Conservation (phyloP, 208 protist species). For the Wallacemonas sp. region DNA sequence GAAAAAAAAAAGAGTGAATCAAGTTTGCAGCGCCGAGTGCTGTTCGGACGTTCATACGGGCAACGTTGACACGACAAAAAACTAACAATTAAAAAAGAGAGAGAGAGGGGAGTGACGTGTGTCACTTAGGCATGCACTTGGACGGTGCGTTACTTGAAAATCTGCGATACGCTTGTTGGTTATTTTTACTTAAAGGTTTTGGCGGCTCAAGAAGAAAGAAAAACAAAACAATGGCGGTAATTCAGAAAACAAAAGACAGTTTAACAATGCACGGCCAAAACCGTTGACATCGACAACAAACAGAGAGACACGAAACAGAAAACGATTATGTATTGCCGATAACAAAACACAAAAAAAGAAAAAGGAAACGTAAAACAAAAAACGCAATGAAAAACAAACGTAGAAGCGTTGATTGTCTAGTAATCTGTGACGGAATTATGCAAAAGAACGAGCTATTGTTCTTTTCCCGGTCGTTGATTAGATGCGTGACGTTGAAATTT, state of each 20-base stretch:
- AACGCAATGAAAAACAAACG: background rate
- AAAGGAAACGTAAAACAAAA: conserved; percentile 11
- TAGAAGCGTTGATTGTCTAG: no score
- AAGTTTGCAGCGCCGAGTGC: no score
- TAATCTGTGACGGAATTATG: no score
- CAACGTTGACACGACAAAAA: no score
- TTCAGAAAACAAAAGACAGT: background rate
- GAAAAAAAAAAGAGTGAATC: background rate
- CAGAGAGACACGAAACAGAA: background rate
- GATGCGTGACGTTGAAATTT: no score
- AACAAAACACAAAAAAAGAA: conserved; percentile 12
- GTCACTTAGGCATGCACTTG: no score
- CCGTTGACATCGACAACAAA: conserved; percentile 13
- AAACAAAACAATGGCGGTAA: background rate
- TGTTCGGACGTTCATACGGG: no score
- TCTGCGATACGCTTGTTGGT: background rate
- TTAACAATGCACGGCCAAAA: conserved; percentile 2
- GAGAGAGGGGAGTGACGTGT: no score
- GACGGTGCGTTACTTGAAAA: no score
- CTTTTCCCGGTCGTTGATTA: no score
- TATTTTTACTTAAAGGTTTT: background rate
- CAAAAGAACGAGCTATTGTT: no score
- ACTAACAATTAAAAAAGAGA: background rate
- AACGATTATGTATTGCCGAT: background rate
- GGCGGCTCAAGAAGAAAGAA: background rate